Evolutionary conservation across 306 rosid species (phyloP).

Genomic region (Canavalia ensiformis): DNA sequence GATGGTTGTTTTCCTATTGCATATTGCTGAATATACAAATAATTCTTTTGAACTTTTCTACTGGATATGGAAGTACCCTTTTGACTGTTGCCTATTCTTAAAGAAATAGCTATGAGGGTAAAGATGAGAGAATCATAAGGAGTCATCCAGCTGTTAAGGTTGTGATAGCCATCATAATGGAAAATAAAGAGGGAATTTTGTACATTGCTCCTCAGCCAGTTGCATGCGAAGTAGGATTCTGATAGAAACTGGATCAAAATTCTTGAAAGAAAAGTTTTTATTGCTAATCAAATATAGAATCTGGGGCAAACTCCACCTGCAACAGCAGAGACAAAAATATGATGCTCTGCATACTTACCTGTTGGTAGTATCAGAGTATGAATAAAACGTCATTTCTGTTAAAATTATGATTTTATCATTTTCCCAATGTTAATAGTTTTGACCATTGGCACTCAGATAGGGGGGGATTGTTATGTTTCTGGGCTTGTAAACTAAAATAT

Average conservation of each 20-base stretch:
- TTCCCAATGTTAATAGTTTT: background rate
- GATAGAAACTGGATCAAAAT: no score
- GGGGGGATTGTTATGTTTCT: background rate
- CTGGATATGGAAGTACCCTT: constrained; percentile 12
- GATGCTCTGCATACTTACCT: background rate
- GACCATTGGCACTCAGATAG: background rate
- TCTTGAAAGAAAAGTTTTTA: background rate
- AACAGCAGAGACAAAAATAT: background rate
- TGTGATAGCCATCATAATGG: background rate
- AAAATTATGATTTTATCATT: background rate
- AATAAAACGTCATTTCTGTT: background rate
- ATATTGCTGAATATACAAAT: constrained; percentile 1
- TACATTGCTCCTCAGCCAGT: no score
- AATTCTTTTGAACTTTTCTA: background rate
- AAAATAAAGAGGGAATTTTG: background rate
- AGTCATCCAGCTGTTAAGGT: background rate
- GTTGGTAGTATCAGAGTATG: background rate
- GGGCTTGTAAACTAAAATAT: constrained; percentile 18
- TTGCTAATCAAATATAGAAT: constrained; percentile 14
- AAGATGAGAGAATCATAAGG: background rate
- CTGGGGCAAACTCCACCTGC: background rate
- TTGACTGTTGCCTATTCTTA: background rate
- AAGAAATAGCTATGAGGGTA: background rate
- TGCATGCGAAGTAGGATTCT: no score
- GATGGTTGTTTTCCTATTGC: background rate